Evolutionary conservation across 306 rosid species (phyloP).

Genomic region (Corylus heterophylla): DNA sequence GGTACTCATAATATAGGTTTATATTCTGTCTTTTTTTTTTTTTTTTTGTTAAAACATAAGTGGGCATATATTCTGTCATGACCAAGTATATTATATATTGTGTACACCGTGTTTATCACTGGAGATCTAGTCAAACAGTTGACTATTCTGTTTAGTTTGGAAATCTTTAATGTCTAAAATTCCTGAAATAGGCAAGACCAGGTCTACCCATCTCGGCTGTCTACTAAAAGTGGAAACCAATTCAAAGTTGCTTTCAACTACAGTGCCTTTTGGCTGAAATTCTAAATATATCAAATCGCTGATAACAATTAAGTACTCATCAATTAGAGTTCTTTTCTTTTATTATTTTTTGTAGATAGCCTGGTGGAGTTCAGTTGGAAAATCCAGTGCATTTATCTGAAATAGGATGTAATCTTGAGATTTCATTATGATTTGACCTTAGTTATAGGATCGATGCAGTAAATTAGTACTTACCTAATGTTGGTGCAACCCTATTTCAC

Average conservation of each 20-base stretch:
- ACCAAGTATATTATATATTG: neutral
- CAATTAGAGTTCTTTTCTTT: neutral
- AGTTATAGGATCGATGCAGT: no score
- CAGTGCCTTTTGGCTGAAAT: neutral
- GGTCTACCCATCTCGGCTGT: neutral
- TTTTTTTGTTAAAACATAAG: neutral
- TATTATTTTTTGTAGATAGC: neutral
- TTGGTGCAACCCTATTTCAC: no score
- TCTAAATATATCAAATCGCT: neutral
- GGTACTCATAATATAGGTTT: conserved; percentile 44
- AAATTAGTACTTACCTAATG: no score
- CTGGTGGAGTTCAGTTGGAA: neutral
- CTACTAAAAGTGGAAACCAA: neutral
- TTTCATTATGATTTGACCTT: no score
- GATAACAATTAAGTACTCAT: neutral
- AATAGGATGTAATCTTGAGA: neutral
- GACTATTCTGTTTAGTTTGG: neutral
- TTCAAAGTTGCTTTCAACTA: neutral
- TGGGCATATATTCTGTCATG: neutral
- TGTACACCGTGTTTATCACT: neutral
- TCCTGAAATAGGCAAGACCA: neutral
- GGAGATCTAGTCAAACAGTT: neutral
- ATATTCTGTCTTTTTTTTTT: neutral
- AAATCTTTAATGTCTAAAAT: neutral
- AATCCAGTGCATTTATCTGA: no score